Conservation (phyloP, 2,329 filamentous ascomycete species). For the Fusarium sterilihyphosum region DNA sequence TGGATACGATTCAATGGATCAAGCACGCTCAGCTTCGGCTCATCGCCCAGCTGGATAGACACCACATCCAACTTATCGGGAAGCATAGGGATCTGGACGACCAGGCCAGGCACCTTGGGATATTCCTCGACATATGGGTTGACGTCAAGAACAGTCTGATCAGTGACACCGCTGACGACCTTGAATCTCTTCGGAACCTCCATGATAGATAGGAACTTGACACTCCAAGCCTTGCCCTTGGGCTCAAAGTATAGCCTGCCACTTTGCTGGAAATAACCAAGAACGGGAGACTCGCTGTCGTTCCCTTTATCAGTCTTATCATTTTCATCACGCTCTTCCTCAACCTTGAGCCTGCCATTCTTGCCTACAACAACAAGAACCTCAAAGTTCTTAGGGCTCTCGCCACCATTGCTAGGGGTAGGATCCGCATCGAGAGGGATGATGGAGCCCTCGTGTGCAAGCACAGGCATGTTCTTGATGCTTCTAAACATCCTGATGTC, state of each 20-base stretch:
- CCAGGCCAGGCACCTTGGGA: slow-evolving; percentile 22
- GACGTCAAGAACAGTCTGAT: not conserved
- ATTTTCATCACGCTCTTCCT: slow-evolving; percentile 55
- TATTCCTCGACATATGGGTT: slow-evolving; percentile 14
- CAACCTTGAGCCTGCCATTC: slow-evolving; percentile 59
- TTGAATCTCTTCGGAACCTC: not conserved
- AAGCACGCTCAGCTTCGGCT: slow-evolving; percentile 22
- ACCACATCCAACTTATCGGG: not conserved
- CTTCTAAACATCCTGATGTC: slow-evolving; percentile 61
- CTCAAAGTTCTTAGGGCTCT: slow-evolving; percentile 59
- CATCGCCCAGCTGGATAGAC: not conserved
- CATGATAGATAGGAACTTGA: slow-evolving; percentile 31
- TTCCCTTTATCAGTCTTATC: not conserved
- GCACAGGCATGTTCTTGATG: slow-evolving; percentile 61
- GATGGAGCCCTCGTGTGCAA: slow-evolving; percentile 66
- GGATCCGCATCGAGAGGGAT: slow-evolving; percentile 62
- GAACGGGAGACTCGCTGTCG: not conserved
- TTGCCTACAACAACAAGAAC: slow-evolving; percentile 58
- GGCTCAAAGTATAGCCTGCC: slow-evolving; percentile 9
- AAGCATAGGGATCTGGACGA: slow-evolving; percentile 11
- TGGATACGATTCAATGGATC: slow-evolving; percentile 25
- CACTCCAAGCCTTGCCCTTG: slow-evolving; percentile 13
- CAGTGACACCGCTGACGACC: not conserved
- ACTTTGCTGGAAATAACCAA: slow-evolving; percentile 8
- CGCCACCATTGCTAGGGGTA: slow-evolving; percentile 57